Percentiles rank a stretch among this genome's conserved stretches.
Conservation (phyloP, 2,329 filamentous ascomycete species). For the Sodiomyces alkalinus region DNA sequence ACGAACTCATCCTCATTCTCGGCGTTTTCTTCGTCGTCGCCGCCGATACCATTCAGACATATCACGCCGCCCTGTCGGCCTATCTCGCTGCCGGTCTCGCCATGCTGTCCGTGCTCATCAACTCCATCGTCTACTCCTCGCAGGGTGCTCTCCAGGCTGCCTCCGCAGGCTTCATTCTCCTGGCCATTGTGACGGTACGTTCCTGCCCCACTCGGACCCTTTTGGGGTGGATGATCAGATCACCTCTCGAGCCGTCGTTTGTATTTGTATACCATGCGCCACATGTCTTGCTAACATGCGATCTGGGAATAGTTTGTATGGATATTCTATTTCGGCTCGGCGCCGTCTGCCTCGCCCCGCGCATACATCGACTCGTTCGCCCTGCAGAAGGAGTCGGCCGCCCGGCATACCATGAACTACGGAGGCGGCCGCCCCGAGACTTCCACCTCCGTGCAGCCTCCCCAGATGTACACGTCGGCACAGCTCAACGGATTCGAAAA, state of each 20-base stretch:
- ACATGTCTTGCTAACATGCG: not conserved
- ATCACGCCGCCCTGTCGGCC: conserved; percentile 81
- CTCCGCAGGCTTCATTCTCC: conserved; percentile 81
- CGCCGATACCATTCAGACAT: conserved; percentile 71
- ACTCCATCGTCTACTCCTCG: conserved; percentile 66
- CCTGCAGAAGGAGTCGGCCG: conserved; percentile 68
- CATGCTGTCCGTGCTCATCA: conserved; percentile 73
- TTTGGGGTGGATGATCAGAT: too few species aligned
- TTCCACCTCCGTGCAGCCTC: conserved; percentile 59
- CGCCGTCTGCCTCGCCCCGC: conserved; percentile 70
- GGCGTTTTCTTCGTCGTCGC: conserved; percentile 73
- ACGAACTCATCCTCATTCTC: conserved; percentile 68
- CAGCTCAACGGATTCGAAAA: conserved; percentile 95
- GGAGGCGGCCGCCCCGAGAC: conserved; percentile 73
- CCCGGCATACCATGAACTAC: conserved; percentile 57
- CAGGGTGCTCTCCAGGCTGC: conserved; percentile 67
- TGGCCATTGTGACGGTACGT: conserved; percentile 84
- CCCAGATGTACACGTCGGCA: conserved; percentile 95
- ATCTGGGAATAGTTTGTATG: conserved; percentile 94
- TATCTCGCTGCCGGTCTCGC: conserved; percentile 75
- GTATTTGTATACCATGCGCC: too few species aligned
- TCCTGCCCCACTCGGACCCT: too few species aligned
- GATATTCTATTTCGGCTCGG: conserved; percentile 98
- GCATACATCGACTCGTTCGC: conserved; percentile 94
- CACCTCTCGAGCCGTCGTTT: too few species aligned